Base-by-base conservation (phyloP, 495 filamentous ascomycete species). In the Poronia punctata region DNA sequence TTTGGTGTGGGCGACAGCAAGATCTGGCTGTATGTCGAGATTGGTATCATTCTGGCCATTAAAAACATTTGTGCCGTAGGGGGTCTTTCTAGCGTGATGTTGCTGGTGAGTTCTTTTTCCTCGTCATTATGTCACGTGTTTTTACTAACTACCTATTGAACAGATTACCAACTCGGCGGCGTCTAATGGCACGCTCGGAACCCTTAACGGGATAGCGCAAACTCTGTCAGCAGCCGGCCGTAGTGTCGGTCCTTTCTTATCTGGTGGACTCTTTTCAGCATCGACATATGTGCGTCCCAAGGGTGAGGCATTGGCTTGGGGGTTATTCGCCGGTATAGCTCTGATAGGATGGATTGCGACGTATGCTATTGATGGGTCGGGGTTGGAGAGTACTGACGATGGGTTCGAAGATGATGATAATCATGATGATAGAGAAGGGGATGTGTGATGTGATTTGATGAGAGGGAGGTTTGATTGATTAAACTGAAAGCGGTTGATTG, bases 101-200 rank as follows among this genome's bases (percentile, higher is more conserved):
- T 97, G 28, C 59, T 98, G 57, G 85, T 88, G 74, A 49, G 79
- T 69, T 35, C 7, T 23, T 4, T 15, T 29, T 29, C 32, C 27
- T 5, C 24, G 35, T 4, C 8, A 31, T 25, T 11, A 17, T 9
- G 8, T 23, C 10, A 3, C 27, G 17, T 53, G 7, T 47, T 24
- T 27, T 16, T 5, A 45, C 40, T 50, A 45, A 57, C 27, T 5
- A 9, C 4, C 37, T 23, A 40, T 7, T 12, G 4, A 26, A 23
- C 26, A 93, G 86, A 83, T 98, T 50, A 98, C 90, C 17, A 98
- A 98, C 53, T 88, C 85, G 2, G 86, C 86, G 2, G 87, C 86
- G 0, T 85, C 88, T 23, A 75, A 94, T 57, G 80, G 82, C 14
- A 87, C 87, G 3, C 72, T 98, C 0, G 92, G 92, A 8, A 89